These are phyloP conservation scores for Yamadazyma triangularis DNA, from an alignment of 1,139 yeast genomes.

Conservation along the genomic window DNA sequence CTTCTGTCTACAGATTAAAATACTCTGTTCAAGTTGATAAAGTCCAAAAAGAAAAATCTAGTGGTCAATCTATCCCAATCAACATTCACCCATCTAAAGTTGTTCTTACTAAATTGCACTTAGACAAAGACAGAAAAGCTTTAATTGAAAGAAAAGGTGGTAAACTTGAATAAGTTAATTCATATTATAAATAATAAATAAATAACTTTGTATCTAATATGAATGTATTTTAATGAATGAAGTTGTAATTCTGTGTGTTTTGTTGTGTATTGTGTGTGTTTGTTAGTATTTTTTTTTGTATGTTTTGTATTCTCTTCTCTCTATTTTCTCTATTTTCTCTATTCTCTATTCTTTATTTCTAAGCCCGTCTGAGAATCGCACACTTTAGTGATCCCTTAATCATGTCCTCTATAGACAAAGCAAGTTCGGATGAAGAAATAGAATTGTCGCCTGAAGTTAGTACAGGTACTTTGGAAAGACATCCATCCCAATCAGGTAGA, in stretches of 20 bases:
- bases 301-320: too few relatives aligned
- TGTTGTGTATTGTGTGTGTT: too few relatives aligned
- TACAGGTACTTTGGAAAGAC: too few relatives aligned
- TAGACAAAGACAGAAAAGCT: constrained; percentile 99
- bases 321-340: too few relatives aligned
- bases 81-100: constrained; percentile 99
- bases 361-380: too few relatives aligned
- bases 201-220: constrained; percentile 3
- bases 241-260: too few relatives aligned
- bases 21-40: constrained; percentile 96
- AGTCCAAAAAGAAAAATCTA: constrained; percentile 95
- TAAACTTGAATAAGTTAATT: constrained; percentile 26
- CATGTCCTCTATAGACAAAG: too few relatives aligned
- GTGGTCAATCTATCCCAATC: constrained; percentile 97
- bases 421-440: too few relatives aligned
- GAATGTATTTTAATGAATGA: background rate
- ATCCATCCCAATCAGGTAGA: constrained; percentile 17
- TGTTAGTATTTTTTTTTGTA: too few relatives aligned
- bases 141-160: constrained; percentile 63
- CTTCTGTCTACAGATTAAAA: constrained; percentile 99
- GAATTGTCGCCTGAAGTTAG: too few relatives aligned
- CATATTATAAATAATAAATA: constrained; percentile 1
- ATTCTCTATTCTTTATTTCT: too few relatives aligned
- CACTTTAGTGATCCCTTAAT: too few relatives aligned
- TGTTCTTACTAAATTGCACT: constrained; percentile 96